Evolutionary conservation across 2,329 filamentous ascomycete genomes (phyloP), one percentile per base, ranked within the genome.

Genomic region (Tolypocladium album): DNA sequence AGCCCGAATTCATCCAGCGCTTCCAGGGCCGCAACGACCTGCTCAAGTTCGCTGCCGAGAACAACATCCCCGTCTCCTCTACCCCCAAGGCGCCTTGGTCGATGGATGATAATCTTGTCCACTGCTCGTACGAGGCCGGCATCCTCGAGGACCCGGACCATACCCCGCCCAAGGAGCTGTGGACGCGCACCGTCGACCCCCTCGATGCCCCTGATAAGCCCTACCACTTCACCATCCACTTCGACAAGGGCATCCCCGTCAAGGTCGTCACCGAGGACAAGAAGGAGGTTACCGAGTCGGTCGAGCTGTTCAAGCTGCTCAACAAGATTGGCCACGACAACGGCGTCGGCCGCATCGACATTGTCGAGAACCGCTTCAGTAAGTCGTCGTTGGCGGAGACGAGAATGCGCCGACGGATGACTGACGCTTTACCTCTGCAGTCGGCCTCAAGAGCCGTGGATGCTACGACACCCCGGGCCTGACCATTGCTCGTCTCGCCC

Each of bases 71-170:
- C 58, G 88, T 91, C 63, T 31, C 27, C 27, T 31, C 27, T 31
- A 31, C 27, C 27, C 27, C 27, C 27, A 31, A 31, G 27, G 27
- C 27, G 27, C 27, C 27, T 31, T 31, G 27, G 27, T 3, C 3
- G 3, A 31, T 31, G 27, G 27, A 31, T 31, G 27, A 31, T 31
- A 31, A 31, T 31, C 27, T 31, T 3, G 27, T 31, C 27, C 65
- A 67, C 76, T 90, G 86, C 79, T 82, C 78, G 62, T 95, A 94
- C 74, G 90, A 95, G 79, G 87, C 87, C 58, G 89, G 89, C 70
- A 56, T 64, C 64, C 80, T 90, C 61, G 86, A 88, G 72, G 79
- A 81, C 59, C 74, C 77, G 17, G 68, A 78, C 66, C 74, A 78
- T 61, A 81, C 82, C 61, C 82, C 87, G 47, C 87, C 87, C 31